Base-by-base conservation (phyloP, 805 yeast species). In the Saccharomycopsis olivae region DNA sequence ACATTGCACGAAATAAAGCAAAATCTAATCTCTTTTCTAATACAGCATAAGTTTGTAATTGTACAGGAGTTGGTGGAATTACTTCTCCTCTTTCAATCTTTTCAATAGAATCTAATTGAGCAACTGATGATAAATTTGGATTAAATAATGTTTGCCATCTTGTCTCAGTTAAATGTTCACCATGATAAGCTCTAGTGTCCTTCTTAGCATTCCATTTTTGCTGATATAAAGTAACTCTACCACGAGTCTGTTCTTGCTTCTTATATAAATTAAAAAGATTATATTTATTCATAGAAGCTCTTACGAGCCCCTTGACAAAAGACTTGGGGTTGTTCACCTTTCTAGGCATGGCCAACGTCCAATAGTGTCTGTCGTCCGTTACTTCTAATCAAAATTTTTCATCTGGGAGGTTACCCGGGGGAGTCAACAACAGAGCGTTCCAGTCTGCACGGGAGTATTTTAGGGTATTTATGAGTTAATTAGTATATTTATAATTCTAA, bases 171-270 rank as follows among this genome's bases (percentile, higher is more conserved):
- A 89, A 59, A 57, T 81, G 85, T 54, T 92, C 97, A 51, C 98
- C 98, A 58, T 89, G 98, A 59, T 89, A 89, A 1, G 89, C 80
- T 62, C 98, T 75, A 5, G 96, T 79, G 56, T 88, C 96, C 56
- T 76, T 80, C 59, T 92, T 89, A 38, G 96, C 79, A 5, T 69
- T 62, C 89, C 95, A 92, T 61, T 87, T 86, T 60, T 89, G 95
- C 61, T 85, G 95, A 62, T 69, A 92, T 44, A 85, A 65, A n/a
- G 94, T 75, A 60, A 73, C 72, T 3, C 75, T 68, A 47, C 67
- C 64, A 55, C 71, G 72, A 40, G 58, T 64, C 27, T 70, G 61
- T 45, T 67, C 68, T 35, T 75, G 68, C 59, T 80, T 83, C 66
- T 87, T 81, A 68, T 80, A 76, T 52, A 87, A 56, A 54, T 92